These are phyloP conservation scores for Tricholoma terreum DNA, from an alignment of 768 basidiomycete genomes.

Conservation along the genomic window DNA sequence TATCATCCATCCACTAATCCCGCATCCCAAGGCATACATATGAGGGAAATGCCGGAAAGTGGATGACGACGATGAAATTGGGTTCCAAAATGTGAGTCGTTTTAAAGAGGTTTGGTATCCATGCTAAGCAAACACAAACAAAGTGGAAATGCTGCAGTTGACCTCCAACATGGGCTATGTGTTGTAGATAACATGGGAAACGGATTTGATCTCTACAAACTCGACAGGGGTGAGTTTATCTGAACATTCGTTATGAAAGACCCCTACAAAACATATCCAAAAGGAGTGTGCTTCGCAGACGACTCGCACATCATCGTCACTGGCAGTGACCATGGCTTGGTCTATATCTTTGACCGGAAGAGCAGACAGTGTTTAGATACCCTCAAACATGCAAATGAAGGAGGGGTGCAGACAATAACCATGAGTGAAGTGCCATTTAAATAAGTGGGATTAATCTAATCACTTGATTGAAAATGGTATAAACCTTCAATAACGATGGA, in stretches of 20 bases:
- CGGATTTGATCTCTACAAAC: constrained; percentile 17
- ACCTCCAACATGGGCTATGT: constrained; percentile 2
- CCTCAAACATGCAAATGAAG: constrained; percentile 9
- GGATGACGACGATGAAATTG: too few species aligned
- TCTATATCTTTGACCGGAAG: constrained; percentile 18
- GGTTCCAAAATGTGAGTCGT: too few species aligned
- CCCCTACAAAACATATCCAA: constrained; percentile 10
- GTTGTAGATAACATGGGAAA: constrained; percentile 18
- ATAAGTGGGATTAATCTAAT: neutral
- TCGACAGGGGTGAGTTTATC: constrained; percentile 14
- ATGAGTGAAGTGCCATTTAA: neutral
- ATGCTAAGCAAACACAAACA: too few species aligned
- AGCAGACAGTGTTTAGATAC: constrained; percentile 8
- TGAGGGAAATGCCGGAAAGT: too few species aligned
- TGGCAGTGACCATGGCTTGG: constrained; percentile 20
- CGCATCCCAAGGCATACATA: too few species aligned
- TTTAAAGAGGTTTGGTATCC: neutral
- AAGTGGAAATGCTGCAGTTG: too few species aligned
- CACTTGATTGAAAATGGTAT: neutral
- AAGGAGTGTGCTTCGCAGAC: constrained; percentile 16
- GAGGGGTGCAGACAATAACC: constrained; percentile 6
- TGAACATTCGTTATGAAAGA: constrained; percentile 7
- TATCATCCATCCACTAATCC: too few species aligned
- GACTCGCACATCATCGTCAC: constrained; percentile 8
- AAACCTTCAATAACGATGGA: neutral